Evolutionary conservation across 306 rosid species (phyloP), one percentile per base, ranked within the genome.

Genomic region (Morella rubra): DNA sequence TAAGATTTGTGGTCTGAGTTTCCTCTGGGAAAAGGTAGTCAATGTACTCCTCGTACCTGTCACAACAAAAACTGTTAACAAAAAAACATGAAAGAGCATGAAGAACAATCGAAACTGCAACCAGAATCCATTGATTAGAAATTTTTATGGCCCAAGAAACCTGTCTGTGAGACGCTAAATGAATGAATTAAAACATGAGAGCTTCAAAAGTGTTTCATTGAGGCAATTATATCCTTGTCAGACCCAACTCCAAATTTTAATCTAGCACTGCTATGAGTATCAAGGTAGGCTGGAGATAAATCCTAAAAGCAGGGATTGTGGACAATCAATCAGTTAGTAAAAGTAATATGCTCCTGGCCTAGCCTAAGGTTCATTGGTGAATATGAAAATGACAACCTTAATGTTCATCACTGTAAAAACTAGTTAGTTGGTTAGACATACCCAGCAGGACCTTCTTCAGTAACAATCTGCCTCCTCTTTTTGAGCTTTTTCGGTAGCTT

Each of bases 401-500:
- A 14, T 2, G 7, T 58, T 58, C 64, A 20, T 8, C 20, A 18
- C 19, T 52, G 37, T 32, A 46, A 37, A 76, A 32, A 6, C 13
- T 15, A 7, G 24, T 22, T 68, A 77, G 79, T 64, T 59, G 46
- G 47, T 54, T 44, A 42, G 4, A 79, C 96, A 51, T 88, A 95
- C 98, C 93, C 92, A 20, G 97, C 60, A 16, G 93, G 90, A 66
- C 98, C 99, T 27, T 92, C 98, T 77, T 92, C 99, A 1, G 85
- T 79, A 18, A 49, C 66, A 47, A 92, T 85, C 8, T 84, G 89
- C 76, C 91, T 89, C 85, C 92, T 90, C 93, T 89, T 92, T 84
- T 95, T 95, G 65, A 95, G 93, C 80, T 89, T 95, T 89, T 92
- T 95, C 19, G 99, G 99, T 67, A 90, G 84, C 86, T 92, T 95